Evolutionary conservation across 1,139 yeast genomes (phyloP), one percentile per base, ranked within the genome.

Genomic region (Meyerozyma carpophila): DNA sequence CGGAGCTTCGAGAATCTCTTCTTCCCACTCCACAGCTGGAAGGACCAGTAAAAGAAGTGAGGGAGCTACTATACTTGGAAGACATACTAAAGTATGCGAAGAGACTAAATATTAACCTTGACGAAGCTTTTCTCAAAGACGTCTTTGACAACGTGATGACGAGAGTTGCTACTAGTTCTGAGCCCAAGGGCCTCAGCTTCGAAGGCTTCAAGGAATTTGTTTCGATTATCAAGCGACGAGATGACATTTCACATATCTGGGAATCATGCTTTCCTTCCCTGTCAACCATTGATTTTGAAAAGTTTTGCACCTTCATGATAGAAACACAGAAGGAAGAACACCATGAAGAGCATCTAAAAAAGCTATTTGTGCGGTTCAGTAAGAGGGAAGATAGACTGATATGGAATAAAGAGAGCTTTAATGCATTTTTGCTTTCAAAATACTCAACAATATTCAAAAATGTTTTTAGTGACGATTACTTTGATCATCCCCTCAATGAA

Each of bases 121-220:
- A 69, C 45, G 47, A 58, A 10, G 56, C 47, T 1, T 58, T 62
- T 43, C 56, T 79, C 26, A 54, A 52, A 26, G 43, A 49, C 0
- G 58, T 84, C 2, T 73, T 84, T 55, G 62, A 68, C 29, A 64
- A 65, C 36, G 82, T 83, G 3, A 82, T 77, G 34, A 21, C 44
- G 9, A 18, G 43, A 9, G 43, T 32, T 18, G 29, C 25, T 4
- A 10, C 8, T 18, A 14, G 27, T 28, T 29, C 48, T 8, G 39
- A 49, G 9, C 40, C 37, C 36, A 52, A 49, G 37, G 61, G 61
- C 1, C 63, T 91, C 25, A 74, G 79, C 49, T 89, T 88, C 54
- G 73, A 71, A 3, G 89, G 87, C 52, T 91, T 91, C 60, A 84
- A 85, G 56, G 59, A 62, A 25, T 88, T 90, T 60, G 91, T 91